Conservation (phyloP, 1,284 basidiomycete genomes). For the Tremellales sp. region DNA sequence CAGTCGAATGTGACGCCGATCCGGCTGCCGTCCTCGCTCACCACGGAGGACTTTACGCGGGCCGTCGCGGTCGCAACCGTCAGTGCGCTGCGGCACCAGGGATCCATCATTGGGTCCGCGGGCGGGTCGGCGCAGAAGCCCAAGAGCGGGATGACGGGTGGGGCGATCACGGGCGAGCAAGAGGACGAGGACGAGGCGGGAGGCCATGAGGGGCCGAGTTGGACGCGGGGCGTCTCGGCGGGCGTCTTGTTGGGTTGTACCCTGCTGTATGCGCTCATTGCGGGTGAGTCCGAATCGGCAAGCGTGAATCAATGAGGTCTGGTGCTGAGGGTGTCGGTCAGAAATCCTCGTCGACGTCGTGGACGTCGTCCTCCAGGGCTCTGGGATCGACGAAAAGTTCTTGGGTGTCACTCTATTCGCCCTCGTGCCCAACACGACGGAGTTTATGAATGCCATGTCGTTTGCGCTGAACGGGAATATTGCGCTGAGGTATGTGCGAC, state of each 20-base stretch:
- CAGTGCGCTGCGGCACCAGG: slow-evolving; percentile 69
- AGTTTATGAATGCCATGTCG: slow-evolving; percentile 99
- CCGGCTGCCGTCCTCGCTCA: slow-evolving; percentile 63
- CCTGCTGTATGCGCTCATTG: slow-evolving; percentile 89
- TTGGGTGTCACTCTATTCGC: slow-evolving; percentile 95
- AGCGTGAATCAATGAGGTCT: slow-evolving; percentile 3
- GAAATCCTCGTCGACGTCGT: slow-evolving; percentile 94
- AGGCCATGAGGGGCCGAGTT: slow-evolving; percentile 93
- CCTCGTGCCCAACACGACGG: slow-evolving; percentile 96
- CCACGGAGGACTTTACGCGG: slow-evolving; percentile 80
- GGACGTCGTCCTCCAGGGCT: slow-evolving; percentile 88
- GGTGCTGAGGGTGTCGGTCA: slow-evolving; percentile 35
- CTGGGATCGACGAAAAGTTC: slow-evolving; percentile 96
- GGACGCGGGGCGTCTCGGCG: slow-evolving; percentile 81
- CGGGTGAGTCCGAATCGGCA: slow-evolving; percentile 58
- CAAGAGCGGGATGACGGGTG: not conserved
- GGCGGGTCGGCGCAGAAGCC: slow-evolving; percentile 11
- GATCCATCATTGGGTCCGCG: slow-evolving; percentile 20
- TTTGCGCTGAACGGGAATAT: slow-evolving; percentile 98
- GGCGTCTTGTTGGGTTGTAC: slow-evolving; percentile 87
- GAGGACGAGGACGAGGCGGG: slow-evolving; percentile 59
- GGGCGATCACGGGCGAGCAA: slow-evolving; percentile 9
- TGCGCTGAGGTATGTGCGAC: slow-evolving; percentile 69
- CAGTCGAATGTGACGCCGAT: slow-evolving; percentile 51
- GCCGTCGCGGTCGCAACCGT: slow-evolving; percentile 89